phyloP scores from a whole-genome alignment of 2,329 filamentous ascomycete genomes.

The Beauveria australis region DNA sequence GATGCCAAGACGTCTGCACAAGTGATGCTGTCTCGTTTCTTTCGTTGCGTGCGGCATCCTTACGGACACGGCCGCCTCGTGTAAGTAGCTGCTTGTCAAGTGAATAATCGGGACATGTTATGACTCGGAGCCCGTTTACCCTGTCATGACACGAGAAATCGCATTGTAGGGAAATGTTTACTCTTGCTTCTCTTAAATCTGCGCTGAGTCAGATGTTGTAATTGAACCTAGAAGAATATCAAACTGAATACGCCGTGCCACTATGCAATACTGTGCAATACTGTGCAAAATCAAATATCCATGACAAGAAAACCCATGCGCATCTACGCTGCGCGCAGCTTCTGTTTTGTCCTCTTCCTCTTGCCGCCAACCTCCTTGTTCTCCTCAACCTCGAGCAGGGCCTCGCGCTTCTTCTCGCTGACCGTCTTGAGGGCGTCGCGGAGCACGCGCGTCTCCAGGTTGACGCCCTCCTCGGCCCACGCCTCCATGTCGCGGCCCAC shows the following conservation, averaged over 20 bases:
- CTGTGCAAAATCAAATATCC: neutral
- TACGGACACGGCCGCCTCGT: too few species aligned
- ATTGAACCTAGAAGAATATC: neutral
- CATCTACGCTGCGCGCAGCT: constrained; percentile 33
- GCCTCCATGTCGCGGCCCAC: constrained; percentile 73
- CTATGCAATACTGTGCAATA: neutral
- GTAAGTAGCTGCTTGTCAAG: too few species aligned
- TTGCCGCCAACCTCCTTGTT: constrained; percentile 88
- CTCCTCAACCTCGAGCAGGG: constrained; percentile 83
- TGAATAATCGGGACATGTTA: too few species aligned
- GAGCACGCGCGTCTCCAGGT: constrained; percentile 82
- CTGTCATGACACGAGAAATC: too few species aligned
- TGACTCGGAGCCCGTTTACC: too few species aligned
- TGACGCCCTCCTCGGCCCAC: constrained; percentile 87
- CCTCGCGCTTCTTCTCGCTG: constrained; percentile 92
- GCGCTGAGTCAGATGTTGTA: too few species aligned
- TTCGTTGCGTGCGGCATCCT: too few species aligned
- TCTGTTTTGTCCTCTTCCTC: constrained; percentile 54
- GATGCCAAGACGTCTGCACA: too few species aligned
- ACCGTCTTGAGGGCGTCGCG: constrained; percentile 81
- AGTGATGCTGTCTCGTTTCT: too few species aligned
- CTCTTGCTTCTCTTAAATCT: too few species aligned
- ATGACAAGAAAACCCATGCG: neutral
- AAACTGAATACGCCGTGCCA: neutral
- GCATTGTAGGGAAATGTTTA: too few species aligned